These are phyloP conservation scores for Tricholoma saponaceum DNA, from an alignment of 768 basidiomycete genomes.

Conservation along the genomic window DNA sequence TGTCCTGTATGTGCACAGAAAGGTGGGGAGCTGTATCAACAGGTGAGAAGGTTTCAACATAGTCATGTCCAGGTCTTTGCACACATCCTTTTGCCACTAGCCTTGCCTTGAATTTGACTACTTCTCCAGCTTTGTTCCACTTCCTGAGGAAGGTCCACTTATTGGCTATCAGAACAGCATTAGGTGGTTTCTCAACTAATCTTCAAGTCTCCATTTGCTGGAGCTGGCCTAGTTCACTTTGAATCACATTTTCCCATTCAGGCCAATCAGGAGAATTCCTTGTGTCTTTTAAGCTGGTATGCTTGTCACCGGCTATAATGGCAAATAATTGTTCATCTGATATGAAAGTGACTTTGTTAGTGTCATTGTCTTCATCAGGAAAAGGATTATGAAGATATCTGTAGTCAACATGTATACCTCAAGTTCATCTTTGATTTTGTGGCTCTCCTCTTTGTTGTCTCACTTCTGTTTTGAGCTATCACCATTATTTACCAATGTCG, in stretches of 20 bases:
- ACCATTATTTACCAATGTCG: not conserved
- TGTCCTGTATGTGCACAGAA: no score
- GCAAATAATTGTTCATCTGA: not conserved
- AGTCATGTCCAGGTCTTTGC: no score
- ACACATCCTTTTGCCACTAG: no score
- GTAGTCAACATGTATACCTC: not conserved
- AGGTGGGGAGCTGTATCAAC: no score
- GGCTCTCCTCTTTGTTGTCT: not conserved
- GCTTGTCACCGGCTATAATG: not conserved
- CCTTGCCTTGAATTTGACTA: no score
- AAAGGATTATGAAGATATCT: not conserved
- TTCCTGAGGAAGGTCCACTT: slow-evolving; percentile 28
- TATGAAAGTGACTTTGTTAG: not conserved
- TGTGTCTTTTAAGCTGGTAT: not conserved
- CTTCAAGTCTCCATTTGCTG: not conserved
- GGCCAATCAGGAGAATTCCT: not conserved
- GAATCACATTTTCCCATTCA: no score
- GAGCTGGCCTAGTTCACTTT: not conserved
- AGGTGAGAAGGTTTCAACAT: no score
- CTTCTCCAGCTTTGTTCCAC: no score
- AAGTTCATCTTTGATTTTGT: not conserved
- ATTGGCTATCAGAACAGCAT: not conserved
- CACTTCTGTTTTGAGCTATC: not conserved
- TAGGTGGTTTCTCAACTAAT: not conserved
- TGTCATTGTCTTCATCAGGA: not conserved